Evolutionary conservation across 2,329 filamentous ascomycete species (phyloP), one percentile per base, ranked within the genome.

Genomic region (Fusarium sp.): DNA sequence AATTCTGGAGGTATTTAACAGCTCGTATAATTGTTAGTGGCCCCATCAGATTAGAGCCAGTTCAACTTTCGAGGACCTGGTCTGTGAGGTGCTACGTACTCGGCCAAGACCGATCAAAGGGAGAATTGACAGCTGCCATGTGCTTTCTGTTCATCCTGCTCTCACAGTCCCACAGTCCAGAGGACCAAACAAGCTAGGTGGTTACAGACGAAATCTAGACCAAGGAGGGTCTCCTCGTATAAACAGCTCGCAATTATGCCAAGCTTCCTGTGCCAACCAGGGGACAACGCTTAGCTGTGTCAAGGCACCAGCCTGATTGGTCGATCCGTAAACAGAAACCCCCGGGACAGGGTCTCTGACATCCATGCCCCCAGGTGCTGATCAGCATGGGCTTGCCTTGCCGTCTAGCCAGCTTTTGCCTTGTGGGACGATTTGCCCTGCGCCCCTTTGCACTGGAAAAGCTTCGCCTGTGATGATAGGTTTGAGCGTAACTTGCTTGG

Each of bases 311-410:
- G 11, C 1, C 28, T 65, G 42, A 70, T 69, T 69, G 67, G 67
- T 30, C 52, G 54, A 38, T n/a, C 52, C 66, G 67, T 69, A 69
- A 59, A 32, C 30, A 65, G 66, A 69, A 69, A 70, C 66, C 16
- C 35, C 66, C 52, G 67, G 52, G 16, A 35, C 52, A 65, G 46
- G 67, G 67, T 65, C 52, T 30, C 25, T 53, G 38, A 38, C 44
- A 69, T 64, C 59, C 67, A 44, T 37, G 50, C 10, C 66, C 67
- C 67, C 40, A 66, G 66, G 28, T 69, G 66, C 42, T 65, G 67
- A 69, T 69, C 66, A 30, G 25, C 50, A 32, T 49, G 33, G 23
- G n/a, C 59, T 44, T 61, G 64, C 33, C 52, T 44, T 60, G 49
- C 38, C 64, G 49, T 28, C 33, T 54, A 54, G 19, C 50, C 50